A percentile compares a stretch with the other conserved stretches of the same genome.
Evolutionary conservation across 371 early-diverging fungal genomes (phyloP).

Genomic region (Mortierella polycephala): DNA sequence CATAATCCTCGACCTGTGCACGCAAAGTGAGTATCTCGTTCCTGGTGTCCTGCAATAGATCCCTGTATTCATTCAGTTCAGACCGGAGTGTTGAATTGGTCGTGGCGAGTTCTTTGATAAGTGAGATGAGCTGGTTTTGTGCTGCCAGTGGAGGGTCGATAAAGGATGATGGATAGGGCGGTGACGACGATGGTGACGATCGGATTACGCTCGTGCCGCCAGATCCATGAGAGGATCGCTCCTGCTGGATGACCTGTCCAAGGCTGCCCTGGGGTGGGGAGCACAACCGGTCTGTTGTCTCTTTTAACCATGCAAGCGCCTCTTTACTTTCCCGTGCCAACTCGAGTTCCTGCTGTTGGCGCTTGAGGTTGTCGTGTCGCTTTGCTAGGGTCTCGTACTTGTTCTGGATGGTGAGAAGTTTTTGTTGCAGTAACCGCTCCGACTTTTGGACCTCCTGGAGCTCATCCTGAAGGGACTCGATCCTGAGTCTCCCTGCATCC

Average conservation of each 20-base stretch:
- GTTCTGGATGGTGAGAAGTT: conserved; percentile 24
- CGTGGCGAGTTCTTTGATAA: conserved; percentile 62
- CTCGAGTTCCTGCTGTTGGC: conserved; percentile 49
- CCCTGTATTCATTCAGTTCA: conserved; percentile 57
- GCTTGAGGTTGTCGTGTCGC: conserved; percentile 47
- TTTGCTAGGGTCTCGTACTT: conserved; percentile 44
- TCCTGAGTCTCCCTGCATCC: conserved; percentile 33
- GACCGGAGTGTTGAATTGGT: conserved; percentile 59
- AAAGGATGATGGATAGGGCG: conserved; percentile 48
- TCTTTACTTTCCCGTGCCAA: conserved; percentile 53
- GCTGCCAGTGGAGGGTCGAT: conserved; percentile 55
- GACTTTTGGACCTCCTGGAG: conserved; percentile 43
- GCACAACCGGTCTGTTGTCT: conserved; percentile 46
- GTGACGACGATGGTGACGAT: conserved; percentile 37
- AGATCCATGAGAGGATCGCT: conserved; percentile 27
- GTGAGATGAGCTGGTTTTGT: conserved; percentile 54
- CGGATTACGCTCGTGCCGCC: conserved; percentile 18
- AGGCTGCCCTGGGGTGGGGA: conserved; percentile 41
- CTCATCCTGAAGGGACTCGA: conserved; percentile 44
- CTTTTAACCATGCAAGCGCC: conserved; percentile 53
- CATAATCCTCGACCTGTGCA: conserved; percentile 56
- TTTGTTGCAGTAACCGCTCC: conserved; percentile 38
- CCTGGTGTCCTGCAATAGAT: conserved; percentile 56
- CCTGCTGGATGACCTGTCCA: conserved; percentile 30
- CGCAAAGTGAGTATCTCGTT: conserved; percentile 56